phyloP scores from a whole-genome alignment of 2,329 filamentous ascomycete genomes.

The Herpotrichia juniperi region DNA sequence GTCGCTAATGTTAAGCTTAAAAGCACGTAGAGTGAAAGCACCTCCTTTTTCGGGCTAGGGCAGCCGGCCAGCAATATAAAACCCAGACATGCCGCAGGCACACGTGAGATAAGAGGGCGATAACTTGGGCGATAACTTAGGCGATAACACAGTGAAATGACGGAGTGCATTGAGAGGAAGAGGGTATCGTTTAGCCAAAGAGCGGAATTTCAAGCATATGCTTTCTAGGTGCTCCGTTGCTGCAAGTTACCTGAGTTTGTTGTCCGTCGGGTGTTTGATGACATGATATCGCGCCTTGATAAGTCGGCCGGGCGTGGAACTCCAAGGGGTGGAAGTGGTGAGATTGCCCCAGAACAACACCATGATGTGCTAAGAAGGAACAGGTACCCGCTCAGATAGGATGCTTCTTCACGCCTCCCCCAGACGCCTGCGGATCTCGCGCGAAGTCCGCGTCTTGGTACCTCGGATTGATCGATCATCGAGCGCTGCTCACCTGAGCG shows the following conservation, averaged over 20 bases:
- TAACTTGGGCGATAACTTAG: no score
- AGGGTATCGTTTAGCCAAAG: conserved; percentile 6
- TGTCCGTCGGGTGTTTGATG: background rate
- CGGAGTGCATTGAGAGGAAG: conserved; percentile 1
- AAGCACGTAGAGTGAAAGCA: conserved; percentile 34
- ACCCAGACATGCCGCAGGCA: conserved; percentile 17
- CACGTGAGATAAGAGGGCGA: conserved; percentile 37
- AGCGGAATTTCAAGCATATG: background rate
- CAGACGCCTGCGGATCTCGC: conserved; percentile 12
- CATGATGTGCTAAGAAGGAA: background rate
- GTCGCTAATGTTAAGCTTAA: conserved; percentile 43
- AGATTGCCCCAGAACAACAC: background rate
- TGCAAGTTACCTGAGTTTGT: conserved; percentile 6
- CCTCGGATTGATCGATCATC: background rate
- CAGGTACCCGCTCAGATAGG: background rate
- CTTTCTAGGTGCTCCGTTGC: background rate
- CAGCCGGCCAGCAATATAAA: conserved; percentile 36
- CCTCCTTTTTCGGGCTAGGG: conserved; percentile 37
- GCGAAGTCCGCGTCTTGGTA: background rate
- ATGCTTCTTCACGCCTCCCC: conserved; percentile 11
- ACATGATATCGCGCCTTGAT: background rate
- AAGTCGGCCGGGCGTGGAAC: conserved; percentile 1
- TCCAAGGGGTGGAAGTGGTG: background rate
- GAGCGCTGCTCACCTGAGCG: background rate
- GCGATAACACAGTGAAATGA: conserved; percentile 18